Evolutionary conservation across 495 filamentous ascomycete species (phyloP), one percentile per base, ranked within the genome.

Genomic region (Durotheca rogersii): DNA sequence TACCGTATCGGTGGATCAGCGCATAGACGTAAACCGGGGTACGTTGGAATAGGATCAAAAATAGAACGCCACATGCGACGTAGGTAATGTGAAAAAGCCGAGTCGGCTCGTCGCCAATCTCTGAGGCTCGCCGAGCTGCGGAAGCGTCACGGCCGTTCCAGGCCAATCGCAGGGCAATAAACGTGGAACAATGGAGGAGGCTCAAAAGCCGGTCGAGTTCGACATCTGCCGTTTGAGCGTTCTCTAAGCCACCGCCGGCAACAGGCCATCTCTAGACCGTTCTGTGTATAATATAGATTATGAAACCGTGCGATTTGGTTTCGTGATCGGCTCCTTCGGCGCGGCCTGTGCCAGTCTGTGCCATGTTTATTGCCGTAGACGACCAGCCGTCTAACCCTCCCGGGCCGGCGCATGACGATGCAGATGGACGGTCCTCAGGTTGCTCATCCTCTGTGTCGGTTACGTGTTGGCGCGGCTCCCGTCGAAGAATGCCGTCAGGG

Each of bases 311-410:
- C 42, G 12, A 27, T 32, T 14, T 11, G 17, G 15, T 31, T 21
- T 27, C 23, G 18, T 19, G 18, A 46, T 40, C 33, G 11, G 11
- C 30, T 36, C 55, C 49, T 41, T 33, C 40, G 35, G 9, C 30
- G 6, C 19, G n/a, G 37, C 18, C 14, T 18, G 16, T 16, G 37
- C 18, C 14, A 25, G 16, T 16, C 16, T 38, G 45, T 39, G 10
- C 19, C 55, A 51, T 45, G 19, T 53, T 48, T 35, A 59, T 51
- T 59, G 29, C 32, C n/a, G 34, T 9, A n/a, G n/a, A n/a, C n/a
- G 11, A 39, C 5, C 16, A 4, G 9, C 7, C 9, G 14, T 30
- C 37, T 21, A 35, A 31, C 6, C 15, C n/a, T 30, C 4, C 33
- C 5, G 27, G 20, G 44, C 16, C 33, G 7, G 27, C 29, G 44